Evolutionary conservation across 2,329 filamentous ascomycete genomes (phyloP).

Genomic region (Sporothrix inflata): DNA sequence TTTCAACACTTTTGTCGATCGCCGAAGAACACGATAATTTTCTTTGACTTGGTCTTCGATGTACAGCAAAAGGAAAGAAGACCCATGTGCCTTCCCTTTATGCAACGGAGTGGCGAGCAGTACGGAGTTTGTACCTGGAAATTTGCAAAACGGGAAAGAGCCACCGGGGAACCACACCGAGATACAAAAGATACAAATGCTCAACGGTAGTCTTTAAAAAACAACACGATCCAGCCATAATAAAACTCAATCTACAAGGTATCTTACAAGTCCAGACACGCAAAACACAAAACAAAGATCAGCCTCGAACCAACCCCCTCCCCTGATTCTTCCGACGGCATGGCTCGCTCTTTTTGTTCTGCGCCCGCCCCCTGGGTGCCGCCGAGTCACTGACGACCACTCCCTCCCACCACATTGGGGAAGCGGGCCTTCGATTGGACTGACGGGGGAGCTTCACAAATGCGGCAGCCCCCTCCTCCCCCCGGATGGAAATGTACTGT

Average conservation of each 20-base stretch:
- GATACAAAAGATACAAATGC: background rate
- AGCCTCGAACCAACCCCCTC: background rate
- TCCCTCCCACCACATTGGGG: slow-evolving; percentile 33
- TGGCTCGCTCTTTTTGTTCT: slow-evolving; percentile 11
- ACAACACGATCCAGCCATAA: background rate
- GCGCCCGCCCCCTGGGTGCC: background rate
- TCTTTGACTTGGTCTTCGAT: background rate
- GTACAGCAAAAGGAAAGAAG: background rate
- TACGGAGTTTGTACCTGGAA: background rate
- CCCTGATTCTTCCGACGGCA: slow-evolving; percentile 23
- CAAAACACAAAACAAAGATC: slow-evolving; percentile 12
- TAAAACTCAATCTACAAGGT: background rate
- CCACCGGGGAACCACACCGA: background rate
- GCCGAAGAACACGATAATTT: background rate
- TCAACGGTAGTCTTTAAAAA: background rate
- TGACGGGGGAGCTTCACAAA: slow-evolving; percentile 10
- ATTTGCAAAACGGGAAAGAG: background rate
- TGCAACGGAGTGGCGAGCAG: background rate
- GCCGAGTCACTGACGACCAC: slow-evolving; percentile 30
- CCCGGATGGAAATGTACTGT: background rate
- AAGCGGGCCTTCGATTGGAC: slow-evolving; percentile 25
- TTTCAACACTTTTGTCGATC: slow-evolving; percentile 7
- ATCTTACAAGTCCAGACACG: background rate
- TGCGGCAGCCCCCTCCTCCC: background rate
- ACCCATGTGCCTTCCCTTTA: background rate